Conservation (phyloP, 1,139 yeast genomes). For the Suhomyces bokatorum region DNA sequence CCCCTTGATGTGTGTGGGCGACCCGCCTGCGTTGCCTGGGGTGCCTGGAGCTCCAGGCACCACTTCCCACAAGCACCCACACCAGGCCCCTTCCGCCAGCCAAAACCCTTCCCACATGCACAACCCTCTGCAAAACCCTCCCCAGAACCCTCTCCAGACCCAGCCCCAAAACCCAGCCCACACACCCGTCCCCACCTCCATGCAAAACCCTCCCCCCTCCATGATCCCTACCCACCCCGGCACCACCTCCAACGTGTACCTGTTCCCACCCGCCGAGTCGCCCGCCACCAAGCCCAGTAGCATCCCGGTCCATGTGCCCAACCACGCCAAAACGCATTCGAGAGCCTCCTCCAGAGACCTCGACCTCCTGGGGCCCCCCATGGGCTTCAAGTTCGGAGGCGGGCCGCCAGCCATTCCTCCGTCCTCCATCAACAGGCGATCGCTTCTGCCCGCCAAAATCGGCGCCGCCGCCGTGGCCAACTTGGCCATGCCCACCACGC, state of each 20-base stretch:
- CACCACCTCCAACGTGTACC: constrained; percentile 1
- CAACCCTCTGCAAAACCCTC: too few species aligned
- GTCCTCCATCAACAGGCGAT: constrained; percentile 35
- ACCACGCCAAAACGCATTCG: constrained; percentile 6
- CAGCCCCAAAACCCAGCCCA: not conserved
- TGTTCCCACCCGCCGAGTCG: not conserved
- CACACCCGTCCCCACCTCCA: not conserved
- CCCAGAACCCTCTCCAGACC: not conserved
- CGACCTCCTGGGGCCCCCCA: constrained; percentile 30
- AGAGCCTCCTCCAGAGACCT: constrained; percentile 14
- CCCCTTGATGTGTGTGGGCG: constrained; percentile 58
- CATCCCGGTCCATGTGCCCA: not conserved
- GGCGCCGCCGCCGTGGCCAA: constrained; percentile 75
- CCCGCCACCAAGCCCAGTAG: not conserved
- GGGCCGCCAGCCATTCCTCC: constrained; percentile 17
- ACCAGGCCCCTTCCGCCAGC: not conserved
- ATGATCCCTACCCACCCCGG: not conserved
- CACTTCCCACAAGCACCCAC: not conserved
- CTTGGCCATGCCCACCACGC: constrained; percentile 38
- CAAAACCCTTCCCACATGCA: not conserved
- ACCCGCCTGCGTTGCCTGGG: constrained; percentile 3
- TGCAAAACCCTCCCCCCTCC: not conserved
- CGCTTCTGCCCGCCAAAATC: constrained; percentile 67
- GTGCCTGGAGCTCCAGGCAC: not conserved
- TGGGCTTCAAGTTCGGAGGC: constrained; percentile 45